Base-by-base conservation (phyloP, 805 yeast genomes). In the Saccharomyces cerevisiae region DNA sequence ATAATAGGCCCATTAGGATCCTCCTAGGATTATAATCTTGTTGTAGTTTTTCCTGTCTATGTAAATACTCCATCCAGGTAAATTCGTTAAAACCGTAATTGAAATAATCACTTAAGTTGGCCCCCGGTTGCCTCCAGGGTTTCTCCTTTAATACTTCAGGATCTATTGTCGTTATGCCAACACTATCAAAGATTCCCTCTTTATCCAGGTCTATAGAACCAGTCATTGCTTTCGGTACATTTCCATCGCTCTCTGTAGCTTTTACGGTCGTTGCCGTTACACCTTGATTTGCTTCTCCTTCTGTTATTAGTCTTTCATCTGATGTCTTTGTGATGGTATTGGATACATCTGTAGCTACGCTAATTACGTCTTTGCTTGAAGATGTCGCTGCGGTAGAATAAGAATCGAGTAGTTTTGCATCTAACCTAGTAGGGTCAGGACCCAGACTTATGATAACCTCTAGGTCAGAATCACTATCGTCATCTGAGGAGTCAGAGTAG, bases 71-170 rank as follows among this genome's bases (percentile, higher is more conserved):
- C 53, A 87, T 83, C 99, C 99, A 94, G 14, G 97, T 87, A 60
- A 87, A 80, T 73, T 94, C 99, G 68, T 94, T 96, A 67, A 94
- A 94, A 1, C 99, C 99, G 65, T 83, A 94, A 72, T 94, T 94
- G 77, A 94, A 94, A 70, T 90, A 95, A 70, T 94, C 98, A 6
- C 96, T 80, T 46, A 89, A 73, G 71, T 94, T 97, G 3, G 96
- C 96, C 41, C 98, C 99, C 1, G 98, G 97, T 59, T 87, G 83
- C 67, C 99, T 80, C 99, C 99, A 94, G 8, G 99, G 99, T 73
- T 95, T 95, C 60, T 90, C 96, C 59, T 88, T 89, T 50, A 91
- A 73, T 52, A 84, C 85, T 56, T 86, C 92, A 10, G 92, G 77
- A 56, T 87, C 85, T 11, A 92, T 77, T 60, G 86, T 83, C 0